A percentile compares a stretch with the other conserved stretches of the same genome.
Evolutionary conservation across 345 rosid species (phyloP).

Genomic region (Salix exigua): DNA sequence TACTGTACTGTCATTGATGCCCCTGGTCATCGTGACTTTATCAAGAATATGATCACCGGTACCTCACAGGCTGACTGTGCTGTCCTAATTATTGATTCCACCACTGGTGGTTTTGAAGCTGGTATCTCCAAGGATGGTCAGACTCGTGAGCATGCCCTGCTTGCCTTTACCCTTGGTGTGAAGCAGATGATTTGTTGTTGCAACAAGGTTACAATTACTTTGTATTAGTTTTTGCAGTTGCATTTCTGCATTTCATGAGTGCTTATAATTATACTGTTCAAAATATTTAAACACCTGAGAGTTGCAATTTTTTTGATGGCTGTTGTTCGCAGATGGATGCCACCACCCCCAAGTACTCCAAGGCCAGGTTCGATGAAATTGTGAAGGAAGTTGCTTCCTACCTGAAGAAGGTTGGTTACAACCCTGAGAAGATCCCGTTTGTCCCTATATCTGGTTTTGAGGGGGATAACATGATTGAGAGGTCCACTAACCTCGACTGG

Average conservation of each 20-base stretch:
- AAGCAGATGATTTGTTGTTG: slow-evolving; percentile 79
- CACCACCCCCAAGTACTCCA: slow-evolving; percentile 74
- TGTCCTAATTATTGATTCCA: slow-evolving; percentile 70
- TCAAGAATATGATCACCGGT: slow-evolving; percentile 80
- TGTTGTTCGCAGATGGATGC: slow-evolving; percentile 49
- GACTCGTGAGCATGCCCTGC: slow-evolving; percentile 71
- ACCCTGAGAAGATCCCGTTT: slow-evolving; percentile 73
- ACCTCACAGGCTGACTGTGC: slow-evolving; percentile 85
- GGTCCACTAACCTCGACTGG: slow-evolving; percentile 76
- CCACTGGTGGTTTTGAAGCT: slow-evolving; percentile 83
- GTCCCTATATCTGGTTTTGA: slow-evolving; percentile 82
- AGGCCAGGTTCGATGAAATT: slow-evolving; percentile 73
- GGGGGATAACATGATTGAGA: slow-evolving; percentile 85
- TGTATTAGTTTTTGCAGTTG: too few species aligned
- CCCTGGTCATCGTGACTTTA: slow-evolving; percentile 74
- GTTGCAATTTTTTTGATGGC: background rate
- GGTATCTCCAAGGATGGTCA: slow-evolving; percentile 87
- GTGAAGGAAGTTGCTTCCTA: slow-evolving; percentile 75
- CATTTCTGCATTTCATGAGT: background rate
- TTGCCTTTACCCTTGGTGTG: slow-evolving; percentile 70
- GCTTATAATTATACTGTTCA: background rate
- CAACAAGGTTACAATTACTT: slow-evolving; percentile 33
- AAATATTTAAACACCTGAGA: too few species aligned
- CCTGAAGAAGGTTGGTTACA: slow-evolving; percentile 71
- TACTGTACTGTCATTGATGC: slow-evolving; percentile 81